Base-by-base conservation (phyloP, 2,329 filamentous ascomycete genomes). In the Monilinia aucupariae region DNA sequence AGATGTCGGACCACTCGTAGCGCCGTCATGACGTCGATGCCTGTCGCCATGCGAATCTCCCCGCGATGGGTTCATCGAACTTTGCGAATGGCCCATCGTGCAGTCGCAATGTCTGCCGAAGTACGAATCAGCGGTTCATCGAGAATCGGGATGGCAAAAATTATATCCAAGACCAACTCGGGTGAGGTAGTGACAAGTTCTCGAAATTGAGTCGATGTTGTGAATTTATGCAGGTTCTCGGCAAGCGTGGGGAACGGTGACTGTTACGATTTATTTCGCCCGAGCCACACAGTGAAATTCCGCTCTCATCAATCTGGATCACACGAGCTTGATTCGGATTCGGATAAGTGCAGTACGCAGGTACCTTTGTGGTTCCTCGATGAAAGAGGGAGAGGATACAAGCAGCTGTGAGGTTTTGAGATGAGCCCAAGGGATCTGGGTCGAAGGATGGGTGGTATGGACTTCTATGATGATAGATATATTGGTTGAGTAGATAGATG, bases 71-170 rank as follows among this genome's bases (percentile, higher is more conserved):
- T 64, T 69, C 17, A 70, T 69, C 51, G 62, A 70, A 59, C 67
- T 72, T 51, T 51, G 49, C 49, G 32, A 32, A 61, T 73, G 73
- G 53, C 72, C 72, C 72, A 74, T 74, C n/a, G 59, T 72, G 65
- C 62, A 66, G 64, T 65, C 59, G 64, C 65, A 60, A 64, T 63
- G 70, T 71, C 62, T 67, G 68, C 68, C 64, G 50, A 49, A 64
- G 45, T 49, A 62, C 61, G 60, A 55, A 68, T 72, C 69, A 71
- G 64, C 62, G 65, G 63, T 56, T 68, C 71, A 71, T 69, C 62
- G 67, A 71, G 64, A 45, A 59, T 48, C n/a, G n/a, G 39, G 22
- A 22, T 3, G 51, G 25, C 4, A 20, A 62, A 45, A 43, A 41
- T 20, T 20, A 54, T 61, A 61, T 61, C 59, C 59, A 61, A 61